These are phyloP conservation scores for Pezicula neosporulosa DNA, from an alignment of 2,329 filamentous ascomycete genomes.

Conservation along the genomic window DNA sequence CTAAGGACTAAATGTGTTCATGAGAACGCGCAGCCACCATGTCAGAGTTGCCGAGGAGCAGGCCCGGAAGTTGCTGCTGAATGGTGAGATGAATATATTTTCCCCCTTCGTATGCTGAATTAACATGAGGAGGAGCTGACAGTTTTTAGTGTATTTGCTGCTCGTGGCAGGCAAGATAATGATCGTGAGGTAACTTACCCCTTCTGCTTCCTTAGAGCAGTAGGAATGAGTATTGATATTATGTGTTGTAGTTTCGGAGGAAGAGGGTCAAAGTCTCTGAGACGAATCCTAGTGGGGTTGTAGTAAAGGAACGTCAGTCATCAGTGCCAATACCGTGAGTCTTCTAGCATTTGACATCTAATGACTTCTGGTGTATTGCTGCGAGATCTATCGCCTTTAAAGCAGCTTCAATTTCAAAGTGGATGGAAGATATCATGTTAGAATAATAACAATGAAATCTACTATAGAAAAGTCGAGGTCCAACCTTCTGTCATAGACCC, in stretches of 20 bases:
- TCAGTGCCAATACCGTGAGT: neutral
- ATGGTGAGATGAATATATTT: neutral
- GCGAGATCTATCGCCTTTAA: no score
- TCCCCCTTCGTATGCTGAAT: neutral
- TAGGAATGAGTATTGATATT: neutral
- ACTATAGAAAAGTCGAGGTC: neutral
- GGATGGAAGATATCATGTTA: no score
- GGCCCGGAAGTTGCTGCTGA: slow-evolving; percentile 2
- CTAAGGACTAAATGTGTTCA: slow-evolving; percentile 18
- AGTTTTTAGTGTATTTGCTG: neutral
- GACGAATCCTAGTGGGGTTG: neutral
- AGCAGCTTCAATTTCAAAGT: no score
- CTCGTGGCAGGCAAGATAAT: neutral
- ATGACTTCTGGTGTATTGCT: no score
- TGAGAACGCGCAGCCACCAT: neutral
- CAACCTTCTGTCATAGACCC: neutral
- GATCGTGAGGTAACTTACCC: neutral
- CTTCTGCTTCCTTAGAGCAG: no score
- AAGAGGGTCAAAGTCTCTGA: neutral
- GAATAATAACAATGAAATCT: neutral
- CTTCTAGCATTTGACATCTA: no score
- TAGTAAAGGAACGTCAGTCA: neutral
- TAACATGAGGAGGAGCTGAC: no score
- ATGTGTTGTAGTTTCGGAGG: neutral
- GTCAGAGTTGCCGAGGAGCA: neutral